These are phyloP conservation scores for Populus simonii DNA, from an alignment of 345 rosid genomes.

Conservation along the genomic window DNA sequence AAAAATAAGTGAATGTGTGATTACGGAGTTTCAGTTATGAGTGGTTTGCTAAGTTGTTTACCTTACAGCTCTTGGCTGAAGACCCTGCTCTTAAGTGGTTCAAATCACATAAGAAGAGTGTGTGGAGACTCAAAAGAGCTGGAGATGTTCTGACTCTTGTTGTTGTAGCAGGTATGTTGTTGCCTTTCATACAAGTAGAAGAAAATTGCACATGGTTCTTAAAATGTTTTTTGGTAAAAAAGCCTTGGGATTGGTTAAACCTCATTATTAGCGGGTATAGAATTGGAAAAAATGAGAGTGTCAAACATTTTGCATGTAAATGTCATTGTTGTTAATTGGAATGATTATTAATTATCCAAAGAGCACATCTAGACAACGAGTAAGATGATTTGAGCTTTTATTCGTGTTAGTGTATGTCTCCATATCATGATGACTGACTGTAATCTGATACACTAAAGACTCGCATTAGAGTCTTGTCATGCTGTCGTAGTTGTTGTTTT, in stretches of 20 bases:
- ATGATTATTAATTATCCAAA: background rate
- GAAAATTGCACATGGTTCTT: background rate
- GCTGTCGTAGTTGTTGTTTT: background rate
- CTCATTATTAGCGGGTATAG: background rate
- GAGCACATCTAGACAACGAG: background rate
- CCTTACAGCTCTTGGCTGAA: constrained; percentile 72
- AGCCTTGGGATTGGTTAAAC: background rate
- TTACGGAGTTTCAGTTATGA: background rate
- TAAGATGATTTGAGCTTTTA: background rate
- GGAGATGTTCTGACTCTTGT: constrained; percentile 84
- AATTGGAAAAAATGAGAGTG: background rate
- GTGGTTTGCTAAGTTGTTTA: constrained; percentile 3
- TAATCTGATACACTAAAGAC: background rate
- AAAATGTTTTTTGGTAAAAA: background rate
- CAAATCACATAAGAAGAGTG: constrained; percentile 74
- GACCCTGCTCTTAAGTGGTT: constrained; percentile 67
- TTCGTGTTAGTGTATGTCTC: background rate
- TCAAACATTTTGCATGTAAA: background rate
- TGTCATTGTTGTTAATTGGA: background rate
- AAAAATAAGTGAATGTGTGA: background rate
- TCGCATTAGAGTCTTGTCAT: background rate
- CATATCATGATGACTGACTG: background rate
- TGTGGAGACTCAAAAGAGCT: constrained; percentile 48
- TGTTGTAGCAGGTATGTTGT: constrained; percentile 68
- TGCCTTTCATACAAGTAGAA: background rate